These are phyloP conservation scores for Mortierella sp. DNA, from an alignment of 371 early-diverging fungal genomes.

Conservation along the genomic window DNA sequence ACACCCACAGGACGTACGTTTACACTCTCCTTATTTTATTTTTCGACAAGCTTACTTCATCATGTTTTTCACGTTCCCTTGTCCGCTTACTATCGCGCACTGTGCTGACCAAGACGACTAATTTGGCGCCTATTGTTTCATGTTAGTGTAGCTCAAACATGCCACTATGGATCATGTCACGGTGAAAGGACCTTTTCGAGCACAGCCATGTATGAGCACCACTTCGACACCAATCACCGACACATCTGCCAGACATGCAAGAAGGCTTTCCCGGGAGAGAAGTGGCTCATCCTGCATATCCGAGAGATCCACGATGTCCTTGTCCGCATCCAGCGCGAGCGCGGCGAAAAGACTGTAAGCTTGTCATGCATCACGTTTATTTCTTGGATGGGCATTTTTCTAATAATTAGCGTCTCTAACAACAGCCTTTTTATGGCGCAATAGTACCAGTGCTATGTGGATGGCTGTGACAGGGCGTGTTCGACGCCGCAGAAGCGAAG, in stretches of 20 bases:
- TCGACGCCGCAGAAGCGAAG: conserved; percentile 66
- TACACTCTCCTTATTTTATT: neutral
- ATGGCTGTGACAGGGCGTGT: conserved; percentile 67
- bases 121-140: neutral
- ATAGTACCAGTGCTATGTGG: conserved; percentile 82
- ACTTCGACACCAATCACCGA: conserved; percentile 70
- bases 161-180: conserved; percentile 50
- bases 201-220: conserved; percentile 65
- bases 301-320: conserved; percentile 70
- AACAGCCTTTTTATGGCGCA: neutral
- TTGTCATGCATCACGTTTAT: neutral
- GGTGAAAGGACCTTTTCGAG: conserved; percentile 56
- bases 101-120: neutral
- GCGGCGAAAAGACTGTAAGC: conserved; percentile 73
- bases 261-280: conserved; percentile 65
- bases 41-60: too few species aligned
- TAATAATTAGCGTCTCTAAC: neutral
- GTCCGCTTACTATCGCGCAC: neutral
- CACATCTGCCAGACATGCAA: conserved; percentile 67
- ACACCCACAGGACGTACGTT: neutral
- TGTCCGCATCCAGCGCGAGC: conserved; percentile 64
- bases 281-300: conserved; percentile 69
- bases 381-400: neutral
- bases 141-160: conserved; percentile 34
- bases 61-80: neutral